Evolutionary conservation across 805 yeast genomes (phyloP).

Genomic region (Komagataella mondaviorum): DNA sequence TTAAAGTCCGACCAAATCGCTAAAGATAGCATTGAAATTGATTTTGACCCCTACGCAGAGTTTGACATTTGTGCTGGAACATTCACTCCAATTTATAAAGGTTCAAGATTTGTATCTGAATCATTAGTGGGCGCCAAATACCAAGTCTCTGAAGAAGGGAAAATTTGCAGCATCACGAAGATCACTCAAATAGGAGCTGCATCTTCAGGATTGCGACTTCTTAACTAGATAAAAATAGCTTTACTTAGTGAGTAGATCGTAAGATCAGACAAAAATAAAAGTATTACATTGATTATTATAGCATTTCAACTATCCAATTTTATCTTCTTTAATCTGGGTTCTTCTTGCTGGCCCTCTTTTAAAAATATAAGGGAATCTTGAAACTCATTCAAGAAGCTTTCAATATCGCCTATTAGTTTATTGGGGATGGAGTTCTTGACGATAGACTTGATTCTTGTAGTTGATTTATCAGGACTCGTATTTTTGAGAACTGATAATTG

Average conservation of each 20-base stretch:
- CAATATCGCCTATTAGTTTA: background rate
- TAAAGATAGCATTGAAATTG: slow-evolving; percentile 78
- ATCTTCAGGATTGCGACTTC: slow-evolving; percentile 73
- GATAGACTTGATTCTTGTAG: background rate
- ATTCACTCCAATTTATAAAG: slow-evolving; percentile 78
- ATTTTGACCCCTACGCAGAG: slow-evolving; percentile 85
- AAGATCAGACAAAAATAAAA: slow-evolving; percentile 1
- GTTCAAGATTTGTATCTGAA: slow-evolving; percentile 55
- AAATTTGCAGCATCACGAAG: slow-evolving; percentile 59
- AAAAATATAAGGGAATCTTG: background rate
- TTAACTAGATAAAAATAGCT: slow-evolving; percentile 7
- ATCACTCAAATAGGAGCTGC: slow-evolving; percentile 81
- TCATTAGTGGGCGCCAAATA: slow-evolving; percentile 87
- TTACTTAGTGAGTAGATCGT: background rate
- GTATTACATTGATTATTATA: background rate
- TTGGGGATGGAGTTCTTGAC: background rate
- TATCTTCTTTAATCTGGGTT: slow-evolving; percentile 1
- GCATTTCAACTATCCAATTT: slow-evolving; percentile 1
- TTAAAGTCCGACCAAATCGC: slow-evolving; percentile 68
- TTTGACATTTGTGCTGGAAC: slow-evolving; percentile 85
- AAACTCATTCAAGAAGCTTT: background rate
- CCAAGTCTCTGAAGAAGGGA: slow-evolving; percentile 64
- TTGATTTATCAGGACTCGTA: background rate
- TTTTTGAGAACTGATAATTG: background rate
- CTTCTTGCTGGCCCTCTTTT: background rate